Conservation (phyloP, 768 basidiomycete species). For the Leucocoprinus leucothites region DNA sequence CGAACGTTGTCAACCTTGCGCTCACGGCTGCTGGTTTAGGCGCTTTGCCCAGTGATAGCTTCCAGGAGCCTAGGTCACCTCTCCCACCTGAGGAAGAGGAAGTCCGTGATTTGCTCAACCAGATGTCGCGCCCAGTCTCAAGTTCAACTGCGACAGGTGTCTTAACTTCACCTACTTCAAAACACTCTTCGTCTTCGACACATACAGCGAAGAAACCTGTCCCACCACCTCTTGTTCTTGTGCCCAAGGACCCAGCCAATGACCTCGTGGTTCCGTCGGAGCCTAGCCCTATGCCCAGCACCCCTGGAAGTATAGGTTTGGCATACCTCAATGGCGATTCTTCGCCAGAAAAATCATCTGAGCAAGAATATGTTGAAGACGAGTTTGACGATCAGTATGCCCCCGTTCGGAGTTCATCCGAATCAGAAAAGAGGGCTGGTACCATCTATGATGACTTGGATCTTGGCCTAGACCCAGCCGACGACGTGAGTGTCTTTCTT, state of each 20-base stretch:
- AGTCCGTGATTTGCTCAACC: constrained; percentile 32
- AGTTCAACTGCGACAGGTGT: constrained; percentile 23
- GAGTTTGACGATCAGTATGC: constrained; percentile 40
- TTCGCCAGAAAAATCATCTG: constrained; percentile 14
- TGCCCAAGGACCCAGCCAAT: constrained; percentile 29
- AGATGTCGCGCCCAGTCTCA: constrained; percentile 39
- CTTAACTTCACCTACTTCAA: constrained; percentile 7
- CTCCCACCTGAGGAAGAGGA: constrained; percentile 36
- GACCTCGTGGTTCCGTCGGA: constrained; percentile 32
- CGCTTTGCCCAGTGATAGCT: constrained; percentile 23
- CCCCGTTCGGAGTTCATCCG: constrained; percentile 31
- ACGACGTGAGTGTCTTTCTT: constrained; percentile 33
- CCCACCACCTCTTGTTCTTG: constrained; percentile 58
- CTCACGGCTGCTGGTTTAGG: constrained; percentile 41
- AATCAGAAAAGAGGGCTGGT: constrained; percentile 45
- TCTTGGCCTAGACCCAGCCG: constrained; percentile 43
- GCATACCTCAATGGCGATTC: constrained; percentile 42
- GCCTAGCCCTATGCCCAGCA: constrained; percentile 32
- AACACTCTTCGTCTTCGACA: constrained; percentile 31
- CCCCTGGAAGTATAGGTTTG: constrained; percentile 33
- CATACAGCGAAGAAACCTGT: constrained; percentile 35
- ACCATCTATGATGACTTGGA: constrained; percentile 51
- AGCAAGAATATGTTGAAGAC: constrained; percentile 21
- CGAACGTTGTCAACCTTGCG: constrained; percentile 51
- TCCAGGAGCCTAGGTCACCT: constrained; percentile 23